Conservation (phyloP, 2,329 filamentous ascomycete species). For the Gnomoniopsis sp. region DNA sequence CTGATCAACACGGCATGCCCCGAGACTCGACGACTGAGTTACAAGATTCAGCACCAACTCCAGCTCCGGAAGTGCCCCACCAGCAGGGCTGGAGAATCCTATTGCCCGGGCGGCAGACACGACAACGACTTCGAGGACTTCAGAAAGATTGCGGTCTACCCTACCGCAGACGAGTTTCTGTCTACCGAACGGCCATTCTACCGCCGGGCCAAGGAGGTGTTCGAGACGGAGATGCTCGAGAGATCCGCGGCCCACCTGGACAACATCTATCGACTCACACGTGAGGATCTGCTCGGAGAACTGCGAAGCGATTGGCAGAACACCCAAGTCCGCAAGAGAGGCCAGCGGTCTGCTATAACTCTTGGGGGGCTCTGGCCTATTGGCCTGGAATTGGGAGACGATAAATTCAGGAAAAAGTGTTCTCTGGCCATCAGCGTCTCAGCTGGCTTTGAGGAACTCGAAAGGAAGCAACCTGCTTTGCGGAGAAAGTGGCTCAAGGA, state of each 20-base stretch:
- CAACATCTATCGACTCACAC: constrained; percentile 67
- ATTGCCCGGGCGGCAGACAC: constrained; percentile 61
- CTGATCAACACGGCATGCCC: constrained; percentile 26
- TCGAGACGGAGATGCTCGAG: constrained; percentile 30
- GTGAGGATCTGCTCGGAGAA: constrained; percentile 69
- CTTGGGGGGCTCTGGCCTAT: constrained; percentile 37
- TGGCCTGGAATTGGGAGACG: constrained; percentile 34
- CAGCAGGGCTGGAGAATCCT: constrained; percentile 1
- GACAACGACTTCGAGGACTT: constrained; percentile 69
- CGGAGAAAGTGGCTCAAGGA: constrained; percentile 45
- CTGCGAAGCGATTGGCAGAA: constrained; percentile 59
- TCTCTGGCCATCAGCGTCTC: constrained; percentile 38
- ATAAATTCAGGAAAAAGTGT: constrained; percentile 27
- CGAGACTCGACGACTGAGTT: constrained; percentile 23
- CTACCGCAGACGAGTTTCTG: constrained; percentile 62
- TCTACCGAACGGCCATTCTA: constrained; percentile 53
- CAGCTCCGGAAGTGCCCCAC: constrained; percentile 25
- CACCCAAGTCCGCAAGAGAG: constrained; percentile 45
- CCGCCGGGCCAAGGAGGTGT: constrained; percentile 47
- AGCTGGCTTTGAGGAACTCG: constrained; percentile 43
- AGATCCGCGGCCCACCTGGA: constrained; percentile 56
- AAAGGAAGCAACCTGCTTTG: constrained; percentile 22
- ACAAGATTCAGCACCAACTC: constrained; percentile 37
- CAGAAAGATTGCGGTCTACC: constrained; percentile 58
- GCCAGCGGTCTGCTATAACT: constrained; percentile 33